Base-by-base conservation (phyloP, 768 basidiomycete genomes). In the Kwoniella mangroviensis region DNA sequence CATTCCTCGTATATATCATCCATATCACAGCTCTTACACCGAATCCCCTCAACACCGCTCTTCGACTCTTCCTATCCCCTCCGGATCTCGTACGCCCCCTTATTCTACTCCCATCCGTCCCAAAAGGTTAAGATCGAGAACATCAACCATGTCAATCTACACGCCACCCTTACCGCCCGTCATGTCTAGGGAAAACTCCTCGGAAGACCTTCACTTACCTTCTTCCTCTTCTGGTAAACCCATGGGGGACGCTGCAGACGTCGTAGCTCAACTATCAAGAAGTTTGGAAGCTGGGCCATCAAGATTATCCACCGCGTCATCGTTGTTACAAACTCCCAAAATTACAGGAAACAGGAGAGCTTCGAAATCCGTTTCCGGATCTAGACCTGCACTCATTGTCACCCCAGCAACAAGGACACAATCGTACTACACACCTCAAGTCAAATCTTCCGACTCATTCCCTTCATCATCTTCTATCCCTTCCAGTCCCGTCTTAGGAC, bases 141-240 rank as follows among this genome's bases (percentile, higher is more conserved):
- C 78, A 51, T 74, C 76, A 19, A 75, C 74, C 26, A 64, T 74
- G 53, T 68, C 63, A 12, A 61, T 59, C 11, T 76, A 71, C 62
- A 67, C 69, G 0, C 67, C 75, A 22, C 73, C 75, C 11, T 43
- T 80, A 24, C 68, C 79, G 1, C 63, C 73, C 13, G 73, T 80
- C 64, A 75, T 80, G 73, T 80, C 79, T n/a, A 66, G 79, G 6
- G 77, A 80, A 17, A 78, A 76, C 57, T 78, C 79, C 9, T 28
- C 65, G 3, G 79, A 80, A 24, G 70, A 76, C 19, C 15, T 60
- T 24, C 26, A 61, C 53, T 13, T 42, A 28, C 19, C 62, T 19
- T 10, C 19, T 22, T 40, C 60, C 4, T 58, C 65, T 56, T 13
- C 6, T 10, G 56, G 58, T 60, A 26, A 60, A 40, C 19, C 67